Base-by-base conservation (phyloP, 129 eudicot species). In the Chrysanthemum makinoi region DNA sequence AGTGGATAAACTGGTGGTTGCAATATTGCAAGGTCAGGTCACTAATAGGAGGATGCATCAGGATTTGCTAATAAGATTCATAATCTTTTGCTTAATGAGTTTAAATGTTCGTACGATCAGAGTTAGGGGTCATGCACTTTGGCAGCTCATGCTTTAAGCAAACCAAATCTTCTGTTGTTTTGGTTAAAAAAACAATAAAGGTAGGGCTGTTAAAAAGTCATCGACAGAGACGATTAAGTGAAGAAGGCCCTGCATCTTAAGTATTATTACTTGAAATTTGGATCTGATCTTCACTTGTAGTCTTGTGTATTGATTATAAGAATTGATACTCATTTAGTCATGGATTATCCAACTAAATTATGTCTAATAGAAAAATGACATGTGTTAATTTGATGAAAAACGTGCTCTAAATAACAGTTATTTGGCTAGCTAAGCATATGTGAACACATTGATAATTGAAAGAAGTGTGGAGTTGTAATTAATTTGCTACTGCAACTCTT, bases 21-120 rank as follows among this genome's bases (percentile, higher is more conserved):
- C 72, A 43, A 44, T 57, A 16, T 35, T 53, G 49, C 72, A 39
- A 20, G 56, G 65, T 5, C 56, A 74, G 65, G 22, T 73, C 24
- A 74, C 44, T 20, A 57, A 10, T 24, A 74, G 0, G 57, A 15
- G 59, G 69, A 68, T 67, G 43, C 69, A 49, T 56, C 17, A n/a
- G 55, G 55, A 69, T 68, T 24, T 19, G 18, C 70, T 69, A 61
- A 30, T 68, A 54, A 64, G 59, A 44, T 24, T 75, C 52, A 46
- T 44, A 56, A 18, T 67, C 59, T 43, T 17, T 57, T 66, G 62
- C 74, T 28, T 58, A 33, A 28, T 48, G 44, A 75, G 52, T 55
- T 56, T 17, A 17, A 11, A 1, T 75, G 73, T 68, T 67, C 13
- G 49, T 67, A 75, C 49, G 51, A 75, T 75, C 52, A 66, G 43